Conservation (phyloP, 2,329 filamentous ascomycete genomes). For the Fusarium begoniae region DNA sequence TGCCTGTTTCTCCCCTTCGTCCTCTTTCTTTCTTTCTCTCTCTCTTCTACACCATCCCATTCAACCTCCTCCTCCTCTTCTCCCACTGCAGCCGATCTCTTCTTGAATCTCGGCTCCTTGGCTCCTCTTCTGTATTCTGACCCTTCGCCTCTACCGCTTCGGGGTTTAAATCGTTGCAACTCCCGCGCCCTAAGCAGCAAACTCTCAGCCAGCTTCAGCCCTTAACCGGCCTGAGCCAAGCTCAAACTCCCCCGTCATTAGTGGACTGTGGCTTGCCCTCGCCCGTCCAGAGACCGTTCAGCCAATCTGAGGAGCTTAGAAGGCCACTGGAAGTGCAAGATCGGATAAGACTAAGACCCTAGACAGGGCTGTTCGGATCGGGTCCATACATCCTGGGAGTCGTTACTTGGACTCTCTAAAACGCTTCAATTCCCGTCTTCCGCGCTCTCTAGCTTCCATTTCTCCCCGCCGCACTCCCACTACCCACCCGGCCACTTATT, state of each 20-base stretch:
- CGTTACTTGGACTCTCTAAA: conserved; percentile 12
- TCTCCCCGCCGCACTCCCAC: conserved; percentile 10
- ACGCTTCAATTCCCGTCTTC: conserved; percentile 34
- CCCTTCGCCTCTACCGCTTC: conserved; percentile 10
- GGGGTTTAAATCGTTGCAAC: conserved; percentile 17
- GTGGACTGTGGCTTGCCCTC: conserved; percentile 27
- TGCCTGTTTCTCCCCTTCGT: background rate
- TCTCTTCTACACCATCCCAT: background rate
- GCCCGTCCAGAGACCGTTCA: background rate
- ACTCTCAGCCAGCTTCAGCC: conserved; percentile 18
- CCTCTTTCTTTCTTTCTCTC: conserved; percentile 4
- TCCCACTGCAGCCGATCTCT: conserved; percentile 7
- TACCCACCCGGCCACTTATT: conserved; percentile 17
- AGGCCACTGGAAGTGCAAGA: conserved; percentile 13
- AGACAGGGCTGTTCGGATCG: conserved; percentile 23
- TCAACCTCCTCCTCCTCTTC: background rate
- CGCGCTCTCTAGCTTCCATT: conserved; percentile 24
- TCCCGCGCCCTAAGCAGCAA: conserved; percentile 31
- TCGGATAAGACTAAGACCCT: conserved; percentile 30
- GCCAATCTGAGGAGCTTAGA: conserved; percentile 12
- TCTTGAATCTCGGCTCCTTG: conserved; percentile 19
- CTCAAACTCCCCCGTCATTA: conserved; percentile 15
- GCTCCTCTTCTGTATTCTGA: conserved; percentile 8
- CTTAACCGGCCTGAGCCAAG: conserved; percentile 15
- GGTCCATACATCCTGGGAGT: background rate